phyloP scores from a whole-genome alignment of 768 basidiomycete species.

The Rhizopogon salebrosus region DNA sequence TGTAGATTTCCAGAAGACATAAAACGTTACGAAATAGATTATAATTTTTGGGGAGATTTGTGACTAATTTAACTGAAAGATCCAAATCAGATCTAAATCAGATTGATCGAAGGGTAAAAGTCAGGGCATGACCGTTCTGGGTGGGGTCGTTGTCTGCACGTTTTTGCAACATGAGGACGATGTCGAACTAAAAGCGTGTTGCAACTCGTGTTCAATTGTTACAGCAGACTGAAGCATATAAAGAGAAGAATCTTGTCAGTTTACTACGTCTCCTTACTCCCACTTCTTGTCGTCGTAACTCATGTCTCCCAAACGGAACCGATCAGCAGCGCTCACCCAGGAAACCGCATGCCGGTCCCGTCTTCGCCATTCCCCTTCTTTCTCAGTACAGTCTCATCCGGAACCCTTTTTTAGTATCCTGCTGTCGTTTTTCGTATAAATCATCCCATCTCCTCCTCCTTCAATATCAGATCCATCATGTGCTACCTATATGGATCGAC shows the following conservation, averaged over 20 bases:
- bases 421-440: slow-evolving; percentile 22
- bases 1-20: background rate
- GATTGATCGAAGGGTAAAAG: background rate
- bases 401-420: slow-evolving; percentile 30
- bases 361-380: slow-evolving; percentile 26
- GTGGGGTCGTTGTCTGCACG: background rate
- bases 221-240: slow-evolving; percentile 6
- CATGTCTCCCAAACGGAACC: slow-evolving; percentile 31
- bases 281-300: slow-evolving; percentile 18
- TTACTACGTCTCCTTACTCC: background rate
- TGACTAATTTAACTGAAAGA: background rate
- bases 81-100: background rate
- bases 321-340: slow-evolving; percentile 32
- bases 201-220: slow-evolving; percentile 8
- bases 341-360: slow-evolving; percentile 34
- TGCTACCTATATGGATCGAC: slow-evolving; percentile 68
- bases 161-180: slow-evolving; percentile 8
- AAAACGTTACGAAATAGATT: background rate
- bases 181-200: slow-evolving; percentile 5
- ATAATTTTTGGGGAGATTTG: background rate
- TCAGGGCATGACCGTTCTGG: background rate
- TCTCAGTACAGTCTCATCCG: slow-evolving; percentile 36
- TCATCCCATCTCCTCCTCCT: slow-evolving; percentile 14
- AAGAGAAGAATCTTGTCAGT: slow-evolving; percentile 1
- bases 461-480: slow-evolving; percentile 34